Base-by-base conservation (phyloP, 257 asterid species). In the Gentiana dahurica region DNA sequence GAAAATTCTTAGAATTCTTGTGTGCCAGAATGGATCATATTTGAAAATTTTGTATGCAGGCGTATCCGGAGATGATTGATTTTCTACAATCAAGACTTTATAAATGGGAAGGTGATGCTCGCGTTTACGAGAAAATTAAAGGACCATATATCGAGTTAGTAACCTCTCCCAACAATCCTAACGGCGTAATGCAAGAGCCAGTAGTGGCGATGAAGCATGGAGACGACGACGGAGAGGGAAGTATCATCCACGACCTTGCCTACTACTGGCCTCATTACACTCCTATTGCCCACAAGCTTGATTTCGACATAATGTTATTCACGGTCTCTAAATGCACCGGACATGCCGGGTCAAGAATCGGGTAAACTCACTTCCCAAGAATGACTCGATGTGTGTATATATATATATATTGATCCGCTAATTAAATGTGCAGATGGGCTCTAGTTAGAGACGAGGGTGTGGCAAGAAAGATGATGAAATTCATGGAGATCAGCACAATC, bases 201-300 rank as follows among this genome's bases (percentile, higher is more conserved):
- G 81, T 81, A 10, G 89, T 87, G 44, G 79, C 85, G 35, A 49
- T 69, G 6, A 10, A 41, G 10, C 46, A 41, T 41, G 24, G 24
- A 24, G 24, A 24, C 24, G 24, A 24, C 24, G 24, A 24, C 24
- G 54, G 64, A 5, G 35, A 71, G 56, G 94, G 94, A 54, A 67
- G 47, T 67, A 51, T 73, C 3, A 61, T 91, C 47, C 75, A 87
- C 60, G 95, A 91, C 50, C 76, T 87, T 8, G 97, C 95, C 15
- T 91, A 87, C 58, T 87, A 87, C 54, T 91, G 98, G 97, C 97
- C 97, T 1, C 97, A 91, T 1, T 85, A 85, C 70, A 85, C 89
- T 0, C 75, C 94, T 39, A 81, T 87, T 36, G 71, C 97, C n/a
- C 53, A 84, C 13, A 66, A 89, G 35, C 75, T 77, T 5, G 74